phyloP scores from a whole-genome alignment of 2,329 filamentous ascomycete genomes.

The Pseudogymnoascus sp. region DNA sequence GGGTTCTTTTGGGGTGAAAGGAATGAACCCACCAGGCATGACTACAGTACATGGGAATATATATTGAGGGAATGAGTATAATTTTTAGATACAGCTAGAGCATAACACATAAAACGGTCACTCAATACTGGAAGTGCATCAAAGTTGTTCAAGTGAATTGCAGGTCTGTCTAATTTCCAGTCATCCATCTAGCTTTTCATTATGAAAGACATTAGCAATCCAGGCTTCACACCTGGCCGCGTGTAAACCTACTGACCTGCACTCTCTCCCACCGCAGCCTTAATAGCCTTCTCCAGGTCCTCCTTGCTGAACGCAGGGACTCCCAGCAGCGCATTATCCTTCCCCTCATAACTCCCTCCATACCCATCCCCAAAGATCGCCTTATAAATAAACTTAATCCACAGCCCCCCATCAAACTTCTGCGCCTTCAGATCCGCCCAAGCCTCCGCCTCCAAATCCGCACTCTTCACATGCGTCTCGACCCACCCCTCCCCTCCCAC shows the following conservation, averaged over 20 bases:
- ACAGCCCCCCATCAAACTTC: slow-evolving; percentile 25
- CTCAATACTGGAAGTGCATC: not conserved
- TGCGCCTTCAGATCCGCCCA: slow-evolving; percentile 22
- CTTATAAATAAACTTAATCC: slow-evolving; percentile 30
- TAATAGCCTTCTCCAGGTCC: slow-evolving; percentile 32
- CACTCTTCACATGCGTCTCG: slow-evolving; percentile 14
- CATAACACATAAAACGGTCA: not conserved
- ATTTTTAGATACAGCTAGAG: not conserved
- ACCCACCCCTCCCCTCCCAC: slow-evolving; percentile 26
- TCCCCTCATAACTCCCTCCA: slow-evolving; percentile 30
- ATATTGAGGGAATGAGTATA: not conserved
- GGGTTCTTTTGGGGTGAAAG: not conserved
- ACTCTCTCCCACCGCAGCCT: not conserved
- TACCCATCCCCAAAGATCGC: slow-evolving; percentile 30
- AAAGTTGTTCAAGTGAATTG: not conserved
- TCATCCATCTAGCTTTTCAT: not conserved
- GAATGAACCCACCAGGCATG: not conserved
- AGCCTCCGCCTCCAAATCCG: slow-evolving; percentile 17
- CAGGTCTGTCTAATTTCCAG: not conserved
- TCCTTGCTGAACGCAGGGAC: slow-evolving; percentile 36
- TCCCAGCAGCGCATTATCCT: slow-evolving; percentile 38
- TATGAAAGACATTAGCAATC: not conserved
- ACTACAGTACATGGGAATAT: not conserved
- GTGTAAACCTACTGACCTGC: not conserved
- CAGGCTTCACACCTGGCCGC: not conserved